A percentile compares a stretch with the other conserved stretches of the same genome.
Conservation (phyloP, 495 filamentous ascomycete genomes). For the Immersiella caudata region DNA sequence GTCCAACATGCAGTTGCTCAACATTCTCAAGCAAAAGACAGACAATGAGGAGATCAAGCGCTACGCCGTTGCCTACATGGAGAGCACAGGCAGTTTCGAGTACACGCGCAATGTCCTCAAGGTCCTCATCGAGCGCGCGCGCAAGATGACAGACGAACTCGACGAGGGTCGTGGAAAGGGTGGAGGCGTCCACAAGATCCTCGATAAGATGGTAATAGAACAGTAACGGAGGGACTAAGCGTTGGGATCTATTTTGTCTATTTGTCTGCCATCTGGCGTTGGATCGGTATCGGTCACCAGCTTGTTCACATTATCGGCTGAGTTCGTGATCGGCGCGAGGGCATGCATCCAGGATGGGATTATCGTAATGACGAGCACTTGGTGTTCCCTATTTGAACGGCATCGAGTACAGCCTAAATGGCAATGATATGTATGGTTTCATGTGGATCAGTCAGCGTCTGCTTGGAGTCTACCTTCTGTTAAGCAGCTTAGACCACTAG, state of each 20-base stretch:
- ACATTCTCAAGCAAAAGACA: slow-evolving; percentile 90
- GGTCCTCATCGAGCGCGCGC: slow-evolving; percentile 67
- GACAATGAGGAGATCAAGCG: slow-evolving; percentile 84
- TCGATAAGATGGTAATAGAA: slow-evolving; percentile 38
- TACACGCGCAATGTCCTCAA: slow-evolving; percentile 74
- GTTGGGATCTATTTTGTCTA: background rate
- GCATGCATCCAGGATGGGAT: background rate
- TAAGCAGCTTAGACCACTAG: too few species aligned
- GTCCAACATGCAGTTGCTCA: slow-evolving; percentile 78
- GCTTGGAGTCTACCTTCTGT: too few species aligned
- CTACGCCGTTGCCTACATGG: slow-evolving; percentile 92
- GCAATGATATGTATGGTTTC: background rate
- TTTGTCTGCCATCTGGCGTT: background rate
- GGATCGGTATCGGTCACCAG: background rate
- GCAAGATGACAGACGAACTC: slow-evolving; percentile 67
- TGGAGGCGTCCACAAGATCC: slow-evolving; percentile 51
- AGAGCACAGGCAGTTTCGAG: slow-evolving; percentile 83
- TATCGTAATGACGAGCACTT: background rate
- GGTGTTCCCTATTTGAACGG: background rate
- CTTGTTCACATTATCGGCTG: background rate
- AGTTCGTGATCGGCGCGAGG: background rate
- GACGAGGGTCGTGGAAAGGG: slow-evolving; percentile 56
- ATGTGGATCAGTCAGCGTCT: background rate
- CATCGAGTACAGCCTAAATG: background rate
- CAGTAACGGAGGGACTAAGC: background rate